Conservation (phyloP, 345 rosid species). For the Ricinus communis region DNA sequence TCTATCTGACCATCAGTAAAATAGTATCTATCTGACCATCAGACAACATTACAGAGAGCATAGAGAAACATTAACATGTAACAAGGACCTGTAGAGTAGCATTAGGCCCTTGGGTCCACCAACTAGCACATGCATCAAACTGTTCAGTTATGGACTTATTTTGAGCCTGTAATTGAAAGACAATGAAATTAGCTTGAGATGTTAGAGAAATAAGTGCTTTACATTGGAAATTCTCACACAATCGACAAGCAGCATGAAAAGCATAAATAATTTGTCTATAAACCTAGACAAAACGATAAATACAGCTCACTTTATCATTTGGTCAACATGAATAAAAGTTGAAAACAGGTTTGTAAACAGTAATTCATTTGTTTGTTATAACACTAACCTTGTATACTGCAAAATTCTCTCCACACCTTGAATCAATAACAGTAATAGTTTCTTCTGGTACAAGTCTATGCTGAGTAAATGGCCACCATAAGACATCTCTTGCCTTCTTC, state of each 20-base stretch:
- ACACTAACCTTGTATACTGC: conserved; percentile 72
- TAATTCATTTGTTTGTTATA: background rate
- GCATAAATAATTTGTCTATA: background rate
- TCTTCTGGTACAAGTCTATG: conserved; percentile 71
- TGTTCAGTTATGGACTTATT: conserved; percentile 54
- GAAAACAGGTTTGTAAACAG: background rate
- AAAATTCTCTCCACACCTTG: conserved; percentile 89
- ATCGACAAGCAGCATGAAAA: conserved; percentile 5
- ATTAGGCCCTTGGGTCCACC: conserved; percentile 99
- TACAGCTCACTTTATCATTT: background rate
- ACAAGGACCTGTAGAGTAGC: conserved; percentile 77
- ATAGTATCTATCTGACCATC: background rate
- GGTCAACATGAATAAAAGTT: background rate
- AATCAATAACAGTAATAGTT: conserved; percentile 79
- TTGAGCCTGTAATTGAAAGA: conserved; percentile 36
- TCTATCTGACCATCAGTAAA: background rate
- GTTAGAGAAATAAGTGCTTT: conserved; percentile 2
- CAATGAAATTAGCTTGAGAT: conserved; percentile 1
- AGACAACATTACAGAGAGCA: background rate
- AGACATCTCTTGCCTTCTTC: conserved; percentile 64
- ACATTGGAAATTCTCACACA: background rate
- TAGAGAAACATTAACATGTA: conserved; percentile 10
- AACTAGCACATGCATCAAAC: conserved; percentile 99
- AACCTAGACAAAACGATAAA: background rate
- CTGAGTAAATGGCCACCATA: conserved; percentile 99